phyloP scores from a whole-genome alignment of 495 filamentous ascomycete species.

The Penicillium cinerascens region DNA sequence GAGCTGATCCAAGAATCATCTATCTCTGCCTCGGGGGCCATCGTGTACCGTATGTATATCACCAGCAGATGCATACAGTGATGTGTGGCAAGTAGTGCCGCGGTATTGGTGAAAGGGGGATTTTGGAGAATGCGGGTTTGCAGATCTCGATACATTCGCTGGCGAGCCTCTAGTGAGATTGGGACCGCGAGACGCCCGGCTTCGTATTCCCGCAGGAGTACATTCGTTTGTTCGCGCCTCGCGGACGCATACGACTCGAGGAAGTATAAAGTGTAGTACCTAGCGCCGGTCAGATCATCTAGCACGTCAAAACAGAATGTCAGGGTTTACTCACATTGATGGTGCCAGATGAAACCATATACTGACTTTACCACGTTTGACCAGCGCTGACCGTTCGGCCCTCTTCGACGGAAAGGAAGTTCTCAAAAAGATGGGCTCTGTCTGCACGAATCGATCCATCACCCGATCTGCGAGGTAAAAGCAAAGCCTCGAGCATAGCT shows the following conservation, averaged over 20 bases:
- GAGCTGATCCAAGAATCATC: slow-evolving; percentile 47
- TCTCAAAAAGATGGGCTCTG: slow-evolving; percentile 31
- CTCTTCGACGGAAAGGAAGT: slow-evolving; percentile 30
- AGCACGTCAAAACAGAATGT: background rate
- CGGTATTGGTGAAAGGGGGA: slow-evolving; percentile 43
- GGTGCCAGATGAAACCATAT: slow-evolving; percentile 42
- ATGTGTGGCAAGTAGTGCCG: slow-evolving; percentile 42
- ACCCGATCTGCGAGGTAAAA: slow-evolving; percentile 45
- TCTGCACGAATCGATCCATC: slow-evolving; percentile 37
- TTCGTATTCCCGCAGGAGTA: slow-evolving; percentile 40
- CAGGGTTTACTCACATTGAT: slow-evolving; percentile 32
- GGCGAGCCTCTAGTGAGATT: slow-evolving; percentile 31
- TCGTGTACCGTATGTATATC: slow-evolving; percentile 38
- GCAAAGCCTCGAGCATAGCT: slow-evolving; percentile 37
- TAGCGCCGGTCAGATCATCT: slow-evolving; percentile 9
- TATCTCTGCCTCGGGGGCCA: slow-evolving; percentile 28
- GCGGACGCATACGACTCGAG: slow-evolving; percentile 40
- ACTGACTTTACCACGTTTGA: slow-evolving; percentile 31
- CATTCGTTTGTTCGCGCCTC: slow-evolving; percentile 41
- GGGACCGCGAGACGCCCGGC: slow-evolving; percentile 38
- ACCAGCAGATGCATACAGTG: slow-evolving; percentile 46
- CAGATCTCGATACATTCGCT: slow-evolving; percentile 36
- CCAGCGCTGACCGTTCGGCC: slow-evolving; percentile 31
- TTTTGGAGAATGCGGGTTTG: slow-evolving; percentile 40
- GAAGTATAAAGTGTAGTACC: slow-evolving; percentile 44